Conservation (phyloP, 768 basidiomycete genomes). For the Tephrocybe rancida region DNA sequence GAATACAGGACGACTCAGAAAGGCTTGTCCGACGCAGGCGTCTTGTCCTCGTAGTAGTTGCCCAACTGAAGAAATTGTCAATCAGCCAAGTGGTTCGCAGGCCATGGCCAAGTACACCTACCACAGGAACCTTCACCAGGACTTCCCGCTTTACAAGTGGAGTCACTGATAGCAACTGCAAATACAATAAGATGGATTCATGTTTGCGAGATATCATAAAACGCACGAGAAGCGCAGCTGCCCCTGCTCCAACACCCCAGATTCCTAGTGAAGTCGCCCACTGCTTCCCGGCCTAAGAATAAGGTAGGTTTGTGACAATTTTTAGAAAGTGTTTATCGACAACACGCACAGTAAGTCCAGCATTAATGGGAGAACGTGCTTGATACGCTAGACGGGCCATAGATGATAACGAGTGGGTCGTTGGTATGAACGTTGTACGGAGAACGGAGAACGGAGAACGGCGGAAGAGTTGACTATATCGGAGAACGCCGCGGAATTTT, state of each 20-base stretch:
- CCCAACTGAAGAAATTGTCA: conserved; percentile 54
- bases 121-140: conserved; percentile 72
- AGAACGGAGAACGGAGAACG: conserved; percentile 33
- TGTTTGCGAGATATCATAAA: background rate
- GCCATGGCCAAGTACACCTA: conserved; percentile 36
- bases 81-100: background rate
- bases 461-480: conserved; percentile 27
- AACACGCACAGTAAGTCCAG: conserved; percentile 39
- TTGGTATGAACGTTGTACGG: conserved; percentile 22
- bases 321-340: conserved; percentile 13
- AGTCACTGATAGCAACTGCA: conserved; percentile 76
- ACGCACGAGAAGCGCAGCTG: conserved; percentile 69
- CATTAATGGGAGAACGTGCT: conserved; percentile 36
- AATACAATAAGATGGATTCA: conserved; percentile 2
- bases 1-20: conserved; percentile 49
- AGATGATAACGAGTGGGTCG: conserved; percentile 4
- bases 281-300: conserved; percentile 46
- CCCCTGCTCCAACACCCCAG: conserved; percentile 74
- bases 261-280: conserved; percentile 65
- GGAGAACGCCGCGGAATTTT: conserved; percentile 30
- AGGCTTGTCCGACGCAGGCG: conserved; percentile 81
- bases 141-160: conserved; percentile 82
- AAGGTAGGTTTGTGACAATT: conserved; percentile 9
- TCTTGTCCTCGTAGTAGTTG: conserved; percentile 76
- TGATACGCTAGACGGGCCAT: conserved; percentile 50